Evolutionary conservation across 768 basidiomycete genomes (phyloP).

Genomic region (Chiua virens): DNA sequence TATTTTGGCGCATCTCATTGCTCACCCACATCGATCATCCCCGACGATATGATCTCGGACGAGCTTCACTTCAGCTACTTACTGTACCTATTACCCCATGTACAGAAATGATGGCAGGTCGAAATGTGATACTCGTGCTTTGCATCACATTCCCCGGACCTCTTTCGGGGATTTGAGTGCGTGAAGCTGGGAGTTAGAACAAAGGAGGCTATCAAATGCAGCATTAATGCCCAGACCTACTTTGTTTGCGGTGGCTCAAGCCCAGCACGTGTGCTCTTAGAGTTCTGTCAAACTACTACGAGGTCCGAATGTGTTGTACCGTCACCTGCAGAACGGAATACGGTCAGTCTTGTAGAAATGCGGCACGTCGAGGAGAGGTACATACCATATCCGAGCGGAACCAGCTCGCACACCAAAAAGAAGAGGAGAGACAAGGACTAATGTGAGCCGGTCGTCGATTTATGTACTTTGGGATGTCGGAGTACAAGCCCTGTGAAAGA

Average conservation of each 20-base stretch:
- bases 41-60: slow-evolving; percentile 5
- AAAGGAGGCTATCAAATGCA: too few species aligned
- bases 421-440: slow-evolving; percentile 78
- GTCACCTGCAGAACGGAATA: slow-evolving; percentile 34
- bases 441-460: slow-evolving; percentile 54
- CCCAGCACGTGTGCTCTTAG: background rate
- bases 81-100: slow-evolving; percentile 21
- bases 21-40: background rate
- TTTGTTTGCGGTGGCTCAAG: too few species aligned
- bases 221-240: too few species aligned
- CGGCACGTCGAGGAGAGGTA: slow-evolving; percentile 29
- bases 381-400: slow-evolving; percentile 49
- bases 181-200: too few species aligned
- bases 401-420: slow-evolving; percentile 70
- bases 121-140: too few species aligned
- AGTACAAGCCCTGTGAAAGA: slow-evolving; percentile 58
- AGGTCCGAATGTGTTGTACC: slow-evolving; percentile 62
- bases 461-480: slow-evolving; percentile 66
- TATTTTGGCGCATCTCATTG: background rate
- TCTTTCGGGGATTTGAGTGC: too few species aligned
- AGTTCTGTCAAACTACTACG: background rate
- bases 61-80: slow-evolving; percentile 7
- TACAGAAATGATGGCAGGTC: too few species aligned
- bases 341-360: background rate
- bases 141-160: too few species aligned